Percentiles rank a stretch among this genome's conserved stretches.
Conservation (phyloP, 805 yeast species). For the Metschnikowia shivogae region DNA sequence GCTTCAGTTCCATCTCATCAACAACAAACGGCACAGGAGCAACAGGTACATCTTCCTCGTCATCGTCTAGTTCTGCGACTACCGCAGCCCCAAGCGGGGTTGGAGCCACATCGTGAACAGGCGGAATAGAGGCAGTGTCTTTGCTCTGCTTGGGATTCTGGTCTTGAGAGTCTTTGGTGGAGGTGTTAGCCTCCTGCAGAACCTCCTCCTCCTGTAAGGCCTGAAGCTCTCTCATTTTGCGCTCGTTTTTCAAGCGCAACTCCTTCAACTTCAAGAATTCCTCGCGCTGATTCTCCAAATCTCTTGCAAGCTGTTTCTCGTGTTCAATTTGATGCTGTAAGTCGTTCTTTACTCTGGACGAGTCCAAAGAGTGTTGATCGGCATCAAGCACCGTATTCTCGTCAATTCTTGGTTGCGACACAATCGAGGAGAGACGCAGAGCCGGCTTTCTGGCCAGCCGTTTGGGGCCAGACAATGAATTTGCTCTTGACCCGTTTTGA, state of each 20-base stretch:
- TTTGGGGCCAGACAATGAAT: conserved; percentile 20
- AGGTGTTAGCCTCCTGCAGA: background rate
- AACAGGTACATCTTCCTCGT: conserved; percentile 23
- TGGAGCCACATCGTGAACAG: background rate
- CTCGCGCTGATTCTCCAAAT: conserved; percentile 34
- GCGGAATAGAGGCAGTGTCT: background rate
- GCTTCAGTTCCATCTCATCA: conserved; percentile 22
- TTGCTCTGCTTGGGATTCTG: background rate
- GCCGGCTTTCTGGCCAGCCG: conserved; percentile 4
- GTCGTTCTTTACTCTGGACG: conserved; percentile 16
- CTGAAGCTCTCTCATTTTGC: conserved; percentile 19
- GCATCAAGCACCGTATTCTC: conserved; percentile 21
- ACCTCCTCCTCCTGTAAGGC: conserved; percentile 15
- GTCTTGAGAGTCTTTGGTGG: background rate
- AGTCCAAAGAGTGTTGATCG: conserved; percentile 11
- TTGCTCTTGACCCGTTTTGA: conserved; percentile 18
- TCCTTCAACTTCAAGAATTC: conserved; percentile 33
- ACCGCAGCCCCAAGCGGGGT: conserved; percentile 3
- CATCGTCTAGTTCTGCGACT: conserved; percentile 4
- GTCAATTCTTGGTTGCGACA: conserved; percentile 13
- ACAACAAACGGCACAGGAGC: conserved; percentile 18
- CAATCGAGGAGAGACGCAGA: conserved; percentile 16
- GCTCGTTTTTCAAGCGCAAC: conserved; percentile 27
- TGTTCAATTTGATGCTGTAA: conserved; percentile 34
- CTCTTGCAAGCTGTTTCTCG: conserved; percentile 36